These are phyloP conservation scores for Trichosanthes cucumerina DNA, from an alignment of 306 rosid genomes.

Conservation along the genomic window DNA sequence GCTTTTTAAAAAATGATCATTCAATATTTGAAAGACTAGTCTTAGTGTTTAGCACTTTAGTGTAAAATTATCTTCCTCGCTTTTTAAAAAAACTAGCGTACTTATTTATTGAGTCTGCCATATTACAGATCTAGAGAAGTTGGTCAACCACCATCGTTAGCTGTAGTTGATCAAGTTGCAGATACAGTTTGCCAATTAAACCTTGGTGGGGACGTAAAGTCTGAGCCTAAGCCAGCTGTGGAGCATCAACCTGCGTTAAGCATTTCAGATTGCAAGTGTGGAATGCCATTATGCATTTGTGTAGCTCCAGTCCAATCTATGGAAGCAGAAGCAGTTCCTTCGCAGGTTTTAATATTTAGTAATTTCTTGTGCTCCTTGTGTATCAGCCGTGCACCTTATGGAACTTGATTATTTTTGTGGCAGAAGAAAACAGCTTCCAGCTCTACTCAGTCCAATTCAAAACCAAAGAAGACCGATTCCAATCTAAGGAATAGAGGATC, in stretches of 20 bases:
- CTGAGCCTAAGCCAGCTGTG: constrained; percentile 27
- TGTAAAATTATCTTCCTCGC: neutral
- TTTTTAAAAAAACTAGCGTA: neutral
- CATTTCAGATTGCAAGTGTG: constrained; percentile 69
- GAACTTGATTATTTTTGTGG: constrained; percentile 7
- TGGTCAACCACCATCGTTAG: constrained; percentile 29
- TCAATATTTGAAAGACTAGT: neutral
- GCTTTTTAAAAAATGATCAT: neutral
- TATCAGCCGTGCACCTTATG: constrained; percentile 13
- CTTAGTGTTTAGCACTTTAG: neutral
- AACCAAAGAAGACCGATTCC: constrained; percentile 59
- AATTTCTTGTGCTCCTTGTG: constrained; percentile 1
- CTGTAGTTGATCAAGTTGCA: constrained; percentile 37
- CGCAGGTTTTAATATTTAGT: constrained; percentile 38
- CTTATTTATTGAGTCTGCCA: constrained; percentile 11
- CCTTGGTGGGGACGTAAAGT: constrained; percentile 32
- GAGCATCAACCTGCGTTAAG: constrained; percentile 25
- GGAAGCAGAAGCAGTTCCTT: constrained; percentile 23
- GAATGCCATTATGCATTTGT: constrained; percentile 99
- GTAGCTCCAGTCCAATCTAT: constrained; percentile 55
- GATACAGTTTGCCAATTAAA: constrained; percentile 54
- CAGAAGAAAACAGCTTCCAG: constrained; percentile 39
- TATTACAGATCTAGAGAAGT: constrained; percentile 41
- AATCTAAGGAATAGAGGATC: constrained; percentile 52
- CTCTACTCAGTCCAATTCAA: constrained; percentile 43